phyloP scores from a whole-genome alignment of 2,329 filamentous ascomycete genomes.

The Botryotinia globosa region DNA sequence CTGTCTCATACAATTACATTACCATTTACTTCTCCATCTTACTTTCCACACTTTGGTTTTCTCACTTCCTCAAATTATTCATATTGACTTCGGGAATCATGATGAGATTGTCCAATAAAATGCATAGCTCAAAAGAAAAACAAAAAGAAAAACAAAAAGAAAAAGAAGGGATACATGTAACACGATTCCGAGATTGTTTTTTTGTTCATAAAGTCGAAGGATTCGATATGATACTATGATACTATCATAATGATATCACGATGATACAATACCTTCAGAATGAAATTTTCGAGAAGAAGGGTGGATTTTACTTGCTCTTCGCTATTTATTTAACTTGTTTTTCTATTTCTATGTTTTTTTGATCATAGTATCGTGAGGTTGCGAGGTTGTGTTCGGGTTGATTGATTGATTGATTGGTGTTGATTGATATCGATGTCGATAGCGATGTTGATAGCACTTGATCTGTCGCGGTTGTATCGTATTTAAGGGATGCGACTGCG shows the following conservation, averaged over 20 bases:
- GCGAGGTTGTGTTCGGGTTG: too few relatives aligned
- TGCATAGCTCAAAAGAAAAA: background rate
- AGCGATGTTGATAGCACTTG: background rate
- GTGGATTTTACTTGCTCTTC: background rate
- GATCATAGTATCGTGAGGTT: fast-evolving
- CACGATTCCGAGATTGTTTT: background rate
- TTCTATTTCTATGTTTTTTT: too few relatives aligned
- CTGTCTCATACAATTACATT: too few relatives aligned
- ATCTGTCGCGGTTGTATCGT: background rate
- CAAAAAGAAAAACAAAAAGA: too few relatives aligned
- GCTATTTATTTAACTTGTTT: background rate
- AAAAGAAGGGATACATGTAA: background rate
- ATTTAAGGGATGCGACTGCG: background rate
- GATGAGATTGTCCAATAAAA: background rate
- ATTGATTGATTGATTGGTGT: too few relatives aligned
- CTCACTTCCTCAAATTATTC: background rate
- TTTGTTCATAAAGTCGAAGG: background rate
- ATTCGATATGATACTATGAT: background rate
- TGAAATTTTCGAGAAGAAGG: too few relatives aligned
- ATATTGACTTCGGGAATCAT: background rate
- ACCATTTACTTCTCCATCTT: too few relatives aligned
- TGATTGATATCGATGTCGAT: background rate
- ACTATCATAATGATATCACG: background rate
- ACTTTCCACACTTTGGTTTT: too few relatives aligned
- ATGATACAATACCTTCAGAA: fast-evolving